Base-by-base conservation (phyloP, 2,329 filamentous ascomycete genomes). In the Sclerotinia subarctica region DNA sequence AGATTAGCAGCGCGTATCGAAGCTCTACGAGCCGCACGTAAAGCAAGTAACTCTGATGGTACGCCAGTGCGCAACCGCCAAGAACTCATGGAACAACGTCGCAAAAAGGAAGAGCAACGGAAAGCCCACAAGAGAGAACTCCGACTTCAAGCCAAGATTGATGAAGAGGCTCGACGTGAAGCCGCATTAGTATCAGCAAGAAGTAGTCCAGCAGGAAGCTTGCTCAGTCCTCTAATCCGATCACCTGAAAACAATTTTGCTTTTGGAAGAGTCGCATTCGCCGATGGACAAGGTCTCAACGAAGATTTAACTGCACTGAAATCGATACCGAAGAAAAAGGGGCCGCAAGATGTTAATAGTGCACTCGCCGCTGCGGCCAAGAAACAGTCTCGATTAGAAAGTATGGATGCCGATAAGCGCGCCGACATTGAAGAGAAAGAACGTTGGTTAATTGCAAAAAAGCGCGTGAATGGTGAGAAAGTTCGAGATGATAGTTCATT, bases 351-450 rank as follows among this genome's bases (percentile, higher is more conserved):
- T 78, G 84, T 92, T 58, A 92, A 92, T 77, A 92, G 92, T 1
- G 93, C 94, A 8, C 87, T 99, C n/a, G 85, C 90, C 74, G 92
- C 91, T 64, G 88, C 92, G 1, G 90, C 97, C 80, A 91, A 92
- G 76, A 94, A 97, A 80, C 90, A 94, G 81, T 88, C 90, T 74
- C 90, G 93, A 38, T 81, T 98, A 42, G 85, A 88, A 56, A 85
- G 82, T 38, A 86, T 97, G 76, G 91, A 94, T 74, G 87, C 90
- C 1, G 86, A 88, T 72, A 96, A 97, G 81, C 90, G 91, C 67
- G 89, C 89, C 70, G 92, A 96, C 69, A 90, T 98, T 56, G 88
- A 93, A 70, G 92, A 97, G 79, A 98, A 98, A 82, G 94, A 99
- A 75, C 83, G 89, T 68, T 99, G 95, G 95, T 83, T 97, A 69